Base-by-base conservation (phyloP, 805 yeast species). In the Metschnikowia amazonensis region DNA sequence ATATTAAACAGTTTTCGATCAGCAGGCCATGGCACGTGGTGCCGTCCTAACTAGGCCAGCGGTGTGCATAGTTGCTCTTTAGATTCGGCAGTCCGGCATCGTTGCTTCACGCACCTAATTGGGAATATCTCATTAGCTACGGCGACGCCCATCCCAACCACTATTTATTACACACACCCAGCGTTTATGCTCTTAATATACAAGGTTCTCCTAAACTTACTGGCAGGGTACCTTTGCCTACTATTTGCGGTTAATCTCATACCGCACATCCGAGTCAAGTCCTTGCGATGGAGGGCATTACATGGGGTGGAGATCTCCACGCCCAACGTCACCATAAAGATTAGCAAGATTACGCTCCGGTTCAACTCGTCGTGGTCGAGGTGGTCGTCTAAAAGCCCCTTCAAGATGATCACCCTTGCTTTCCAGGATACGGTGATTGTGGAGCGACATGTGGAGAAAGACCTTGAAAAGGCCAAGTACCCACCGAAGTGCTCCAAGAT, bases 261-360 rank as follows among this genome's bases (percentile, higher is more conserved):
- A 3, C 58, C 58, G 8, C 49, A 31, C 14, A 28, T 55, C 20
- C 38, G 45, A 14, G 55, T 55, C 14, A 47, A 38, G 35, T 39
- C 49, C 25, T 32, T 55, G 11, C 48, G 58, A n/a, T 55, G 58
- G 58, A n/a, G 49, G 32, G 37, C 54, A 10, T 27, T 55, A 13
- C 30, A 47, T 20, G 50, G 52, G 8, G 47, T 55, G 27, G 32
- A 42, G 9, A 17, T 55, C 35, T 36, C 42, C 13, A 36, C 44
- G 7, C 46, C 46, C 5, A 48, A 40, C 7, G 42, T 35, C 36
- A 41, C 44, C 11, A 37, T 55, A 20, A 28, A 37, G n/a, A 43
- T 45, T 21, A 30, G 33, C 9, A 42, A 38, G 28, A 21, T 51
- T 9, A 31, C 41, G 18, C 35, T 55, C 28, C 37, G 46, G 10